A percentile compares a stretch with the other conserved stretches of the same genome.
phyloP scores from a whole-genome alignment of 2,329 filamentous ascomycete species.

The Botrytis galanthina region DNA sequence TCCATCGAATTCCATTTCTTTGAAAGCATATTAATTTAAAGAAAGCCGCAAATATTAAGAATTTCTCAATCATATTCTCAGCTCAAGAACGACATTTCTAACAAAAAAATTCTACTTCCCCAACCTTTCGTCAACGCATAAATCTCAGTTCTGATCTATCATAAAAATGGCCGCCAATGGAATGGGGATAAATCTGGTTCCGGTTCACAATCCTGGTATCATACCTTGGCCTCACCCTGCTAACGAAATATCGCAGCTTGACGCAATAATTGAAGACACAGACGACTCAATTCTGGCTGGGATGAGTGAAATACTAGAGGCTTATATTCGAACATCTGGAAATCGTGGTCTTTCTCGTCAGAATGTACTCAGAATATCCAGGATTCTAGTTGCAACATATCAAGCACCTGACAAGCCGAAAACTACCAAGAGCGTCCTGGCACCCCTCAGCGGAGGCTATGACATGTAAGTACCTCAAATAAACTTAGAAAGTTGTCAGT shows the following conservation, averaged over 20 bases:
- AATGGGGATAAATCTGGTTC: neutral
- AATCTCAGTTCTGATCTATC: neutral
- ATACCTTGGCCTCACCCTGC: neutral
- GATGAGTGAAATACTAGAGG: neutral
- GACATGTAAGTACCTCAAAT: neutral
- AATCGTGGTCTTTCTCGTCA: neutral
- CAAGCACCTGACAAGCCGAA: neutral
- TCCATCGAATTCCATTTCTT: neutral
- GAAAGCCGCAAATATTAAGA: neutral
- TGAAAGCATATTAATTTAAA: neutral
- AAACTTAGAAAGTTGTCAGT: fast-evolving
- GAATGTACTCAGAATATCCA: neutral
- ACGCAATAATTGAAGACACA: neutral
- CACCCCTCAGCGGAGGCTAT: neutral
- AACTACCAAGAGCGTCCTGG: neutral
- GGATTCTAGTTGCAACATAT: neutral
- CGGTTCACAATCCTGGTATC: neutral
- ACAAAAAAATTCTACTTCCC: neutral
- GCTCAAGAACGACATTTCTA: neutral
- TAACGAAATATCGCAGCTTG: neutral
- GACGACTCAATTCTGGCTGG: neutral
- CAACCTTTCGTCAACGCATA: neutral
- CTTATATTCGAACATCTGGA: neutral
- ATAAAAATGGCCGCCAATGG: neutral
- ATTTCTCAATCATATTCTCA: neutral